Evolutionary conservation across 169 alveolate genomes (phyloP).

Genomic region (Plasmodium gaboni): DNA sequence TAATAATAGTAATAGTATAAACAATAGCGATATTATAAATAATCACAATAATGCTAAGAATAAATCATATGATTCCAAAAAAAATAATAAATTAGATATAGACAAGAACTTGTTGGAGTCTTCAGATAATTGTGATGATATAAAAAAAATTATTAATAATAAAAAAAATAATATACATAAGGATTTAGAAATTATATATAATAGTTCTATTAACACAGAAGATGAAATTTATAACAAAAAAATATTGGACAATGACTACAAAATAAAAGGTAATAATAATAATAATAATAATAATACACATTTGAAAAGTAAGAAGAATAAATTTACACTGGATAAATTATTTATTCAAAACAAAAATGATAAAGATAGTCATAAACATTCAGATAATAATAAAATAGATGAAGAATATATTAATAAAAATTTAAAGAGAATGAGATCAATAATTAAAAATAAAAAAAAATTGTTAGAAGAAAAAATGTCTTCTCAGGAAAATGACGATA

Average conservation of each 20-base stretch:
- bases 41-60: too few relatives aligned
- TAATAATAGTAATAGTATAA: not conserved
- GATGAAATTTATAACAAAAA: too few relatives aligned
- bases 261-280: conserved; percentile 4
- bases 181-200: conserved; percentile 32
- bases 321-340: conserved; percentile 40
- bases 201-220: not conserved
- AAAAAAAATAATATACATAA: conserved; percentile 11
- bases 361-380: conserved; percentile 14
- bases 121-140: conserved; percentile 32
- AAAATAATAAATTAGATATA: not conserved
- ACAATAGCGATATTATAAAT: too few relatives aligned
- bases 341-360: conserved; percentile 7
- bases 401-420: conserved; percentile 58
- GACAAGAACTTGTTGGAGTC: too few relatives aligned
- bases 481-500: conserved; percentile 15
- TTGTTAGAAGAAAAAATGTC: conserved; percentile 10
- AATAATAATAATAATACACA: not conserved
- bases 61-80: not conserved
- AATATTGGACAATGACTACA: too few relatives aligned
- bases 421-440: conserved; percentile 27
- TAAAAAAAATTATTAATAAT: conserved; percentile 24
- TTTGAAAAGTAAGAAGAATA: conserved; percentile 19
- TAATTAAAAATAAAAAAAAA: conserved; percentile 47
- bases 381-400: not conserved